Percentiles rank a stretch among this genome's conserved stretches.
Evolutionary conservation across 345 rosid genomes (phyloP).

Genomic region (Populus deltoides): DNA sequence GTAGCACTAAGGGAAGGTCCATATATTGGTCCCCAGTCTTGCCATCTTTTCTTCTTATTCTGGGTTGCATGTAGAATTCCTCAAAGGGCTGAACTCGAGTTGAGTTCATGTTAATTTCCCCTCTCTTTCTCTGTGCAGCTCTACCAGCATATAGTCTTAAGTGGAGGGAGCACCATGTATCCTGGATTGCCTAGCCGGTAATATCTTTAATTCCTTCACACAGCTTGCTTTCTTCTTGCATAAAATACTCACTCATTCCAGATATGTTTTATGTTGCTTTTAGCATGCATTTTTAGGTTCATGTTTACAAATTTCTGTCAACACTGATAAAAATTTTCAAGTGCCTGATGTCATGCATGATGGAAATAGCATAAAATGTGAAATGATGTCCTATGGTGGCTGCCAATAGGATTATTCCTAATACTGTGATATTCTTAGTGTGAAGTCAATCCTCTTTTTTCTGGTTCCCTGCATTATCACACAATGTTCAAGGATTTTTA

Average conservation of each 20-base stretch:
- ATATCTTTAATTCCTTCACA: neutral
- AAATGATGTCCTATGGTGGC: no score
- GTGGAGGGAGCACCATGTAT: conserved; percentile 99
- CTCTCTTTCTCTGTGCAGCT: conserved; percentile 51
- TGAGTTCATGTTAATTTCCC: conserved; percentile 12
- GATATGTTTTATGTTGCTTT: neutral
- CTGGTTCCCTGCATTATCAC: neutral
- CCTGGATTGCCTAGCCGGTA: conserved; percentile 99
- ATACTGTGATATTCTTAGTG: no score
- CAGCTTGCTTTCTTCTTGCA: neutral
- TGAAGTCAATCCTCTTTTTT: neutral
- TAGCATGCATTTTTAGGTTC: neutral
- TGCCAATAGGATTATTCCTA: no score
- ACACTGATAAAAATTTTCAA: no score
- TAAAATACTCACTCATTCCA: neutral
- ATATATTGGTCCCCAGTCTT: neutral
- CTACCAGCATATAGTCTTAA: conserved; percentile 93
- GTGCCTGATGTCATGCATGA: no score
- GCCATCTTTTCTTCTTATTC: neutral
- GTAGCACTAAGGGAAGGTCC: neutral
- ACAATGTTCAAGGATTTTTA: neutral
- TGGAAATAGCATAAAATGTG: no score
- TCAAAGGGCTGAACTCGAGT: neutral
- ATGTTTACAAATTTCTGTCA: neutral
- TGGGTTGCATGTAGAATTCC: neutral